Conservation (phyloP, 1,284 basidiomycete genomes). For the Mycena sp. region DNA sequence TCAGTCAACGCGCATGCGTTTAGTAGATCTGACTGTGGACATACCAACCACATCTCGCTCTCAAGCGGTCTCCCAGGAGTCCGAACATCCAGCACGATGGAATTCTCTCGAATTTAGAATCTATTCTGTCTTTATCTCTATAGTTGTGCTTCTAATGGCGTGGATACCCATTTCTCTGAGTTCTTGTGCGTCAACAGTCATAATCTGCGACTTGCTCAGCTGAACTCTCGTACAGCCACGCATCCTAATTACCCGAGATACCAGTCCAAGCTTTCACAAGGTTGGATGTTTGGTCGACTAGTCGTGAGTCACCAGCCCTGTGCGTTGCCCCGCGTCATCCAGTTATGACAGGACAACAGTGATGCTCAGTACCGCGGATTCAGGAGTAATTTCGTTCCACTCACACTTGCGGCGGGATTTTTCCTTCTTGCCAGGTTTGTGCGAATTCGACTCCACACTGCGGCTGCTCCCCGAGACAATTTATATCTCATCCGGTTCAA, state of each 20-base stretch:
- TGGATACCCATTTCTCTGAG: conserved; percentile 87
- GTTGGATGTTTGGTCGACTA: conserved; percentile 75
- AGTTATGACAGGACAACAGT: conserved; percentile 76
- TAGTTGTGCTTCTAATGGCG: conserved; percentile 81
- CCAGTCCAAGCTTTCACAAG: conserved; percentile 64
- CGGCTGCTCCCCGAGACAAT: conserved; percentile 37
- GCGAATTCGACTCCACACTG: conserved; percentile 46
- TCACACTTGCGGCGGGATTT: conserved; percentile 60
- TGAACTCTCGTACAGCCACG: conserved; percentile 54
- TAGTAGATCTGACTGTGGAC: conserved; percentile 54
- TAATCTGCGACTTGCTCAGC: conserved; percentile 9
- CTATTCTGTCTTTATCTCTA: conserved; percentile 73
- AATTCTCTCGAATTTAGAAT: conserved; percentile 83
- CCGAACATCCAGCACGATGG: conserved; percentile 70
- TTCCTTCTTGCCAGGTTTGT: conserved; percentile 59
- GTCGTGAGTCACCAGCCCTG: conserved; percentile 59
- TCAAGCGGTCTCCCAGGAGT: conserved; percentile 23
- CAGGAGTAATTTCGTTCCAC: conserved; percentile 74
- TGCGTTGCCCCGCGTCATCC: conserved; percentile 12
- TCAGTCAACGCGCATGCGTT: conserved; percentile 27
- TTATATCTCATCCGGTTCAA: conserved; percentile 61
- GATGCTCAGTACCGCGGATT: conserved; percentile 89
- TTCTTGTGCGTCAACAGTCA: conserved; percentile 59
- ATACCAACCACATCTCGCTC: conserved; percentile 52
- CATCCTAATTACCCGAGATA: conserved; percentile 82